Base-by-base conservation (phyloP, 495 filamentous ascomycete species). In the Gamarada debralockiae region DNA sequence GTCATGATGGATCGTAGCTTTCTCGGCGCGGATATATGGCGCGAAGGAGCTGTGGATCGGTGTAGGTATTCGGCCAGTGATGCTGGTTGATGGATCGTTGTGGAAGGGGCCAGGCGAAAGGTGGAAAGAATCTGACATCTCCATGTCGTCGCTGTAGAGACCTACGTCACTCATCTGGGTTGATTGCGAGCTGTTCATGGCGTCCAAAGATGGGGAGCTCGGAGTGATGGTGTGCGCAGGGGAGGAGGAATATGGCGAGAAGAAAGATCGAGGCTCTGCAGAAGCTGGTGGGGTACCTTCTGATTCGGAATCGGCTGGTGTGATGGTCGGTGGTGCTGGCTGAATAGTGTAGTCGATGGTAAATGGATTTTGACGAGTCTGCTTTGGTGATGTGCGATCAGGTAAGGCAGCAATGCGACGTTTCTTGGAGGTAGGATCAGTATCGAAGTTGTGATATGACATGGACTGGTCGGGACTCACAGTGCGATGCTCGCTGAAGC, bases 41-140 rank as follows among this genome's bases (percentile, higher is more conserved):
- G 57, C 42, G 45, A 65, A 65, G 1, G 58, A 57, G 36, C 56
- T 59, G 37, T 65, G 58, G 18, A 65, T 65, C 37, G 62, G 62
- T 20, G 62, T 65, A 23, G 62, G 62, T 25, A 65, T 59, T n/a
- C 62, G 55, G 5, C 53, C 56, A 15, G 52, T 38, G n/a, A 64
- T 51, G 18, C 41, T 60, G n/a, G 52, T 29, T 25, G 61, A 47
- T 12, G 57, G 43, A 27, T 64, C 55, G 12, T 53, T 52, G 20
- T 60, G 61, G 43, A 56, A 60, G 5, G 57, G 18, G 15, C 48
- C 55, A 2, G 61, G 61, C 6, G 57, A 64, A 3, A 60, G 52
- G 34, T 55, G 55, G 10, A 51, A 31, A 2, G 54, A 41, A 34
- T 64, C 61, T 3, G 57, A 45, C 61, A 64, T 64, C 22, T 64